Evolutionary conservation across 2,329 filamentous ascomycete genomes (phyloP), one percentile per base, ranked within the genome.

Genomic region (Paecilomyces formosus): DNA sequence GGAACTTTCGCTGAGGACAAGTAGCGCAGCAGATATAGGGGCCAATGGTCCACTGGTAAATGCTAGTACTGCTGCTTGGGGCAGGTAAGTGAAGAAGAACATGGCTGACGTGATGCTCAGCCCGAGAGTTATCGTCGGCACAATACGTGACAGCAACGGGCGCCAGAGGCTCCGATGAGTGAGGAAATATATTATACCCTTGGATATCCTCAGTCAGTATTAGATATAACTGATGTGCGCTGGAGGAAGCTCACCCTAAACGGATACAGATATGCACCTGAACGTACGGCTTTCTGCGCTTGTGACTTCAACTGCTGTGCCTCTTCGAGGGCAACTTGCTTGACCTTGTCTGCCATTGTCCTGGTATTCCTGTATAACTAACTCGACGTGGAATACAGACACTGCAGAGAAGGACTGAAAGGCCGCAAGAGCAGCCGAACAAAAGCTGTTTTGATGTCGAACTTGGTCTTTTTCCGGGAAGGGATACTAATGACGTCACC

Each of bases 21-120:
- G 83, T 26, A 88, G 73, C 3, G 78, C 77, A 24, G 81, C 85
- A 35, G 85, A 84, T 54, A 85, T 77, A 26, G 85, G 82, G 28
- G 84, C 86, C 8, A 89, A 69, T 53, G 84, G 92, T 0, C 93
- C 93, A 63, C 91, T 93, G 62, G 95, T 89, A 66, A 97, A 86
- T 55, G 91, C 82, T 52, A 96, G 82, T 13, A 96, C 74, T 0
- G 91, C 89, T 24, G 91, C 83, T 78, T 97, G 93, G 0, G 93
- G 93, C 8, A 87, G 70, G 72, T 96, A 97, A 54, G 92, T 89
- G 70, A 97, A 86, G 65, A 88, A 78, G 75, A 97, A 97, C 90
- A 97, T 95, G 72, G 84, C 80, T 11, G 80, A 79, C 1, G 92
- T 87, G 53, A 97, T 86, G 52, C 84, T 83, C 9, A 87, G 73